Evolutionary conservation across 192 early-diverging fungal genomes (phyloP).

Genomic region (Pilobolus umbonatus): DNA sequence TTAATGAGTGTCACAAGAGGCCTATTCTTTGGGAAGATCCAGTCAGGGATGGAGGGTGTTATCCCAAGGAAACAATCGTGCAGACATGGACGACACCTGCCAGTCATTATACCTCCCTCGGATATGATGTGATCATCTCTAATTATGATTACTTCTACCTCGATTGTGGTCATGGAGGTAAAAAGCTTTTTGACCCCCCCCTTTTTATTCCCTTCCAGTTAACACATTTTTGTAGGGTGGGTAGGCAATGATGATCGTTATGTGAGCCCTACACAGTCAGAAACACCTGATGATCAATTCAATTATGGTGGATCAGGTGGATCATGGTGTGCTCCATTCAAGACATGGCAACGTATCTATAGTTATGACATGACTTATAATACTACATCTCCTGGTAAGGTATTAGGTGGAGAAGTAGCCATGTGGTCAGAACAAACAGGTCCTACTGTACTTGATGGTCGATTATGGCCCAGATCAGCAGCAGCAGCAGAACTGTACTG

Average conservation of each 20-base stretch:
- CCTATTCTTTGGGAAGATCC: constrained; percentile 80
- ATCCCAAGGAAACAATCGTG: constrained; percentile 53
- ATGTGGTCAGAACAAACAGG: constrained; percentile 72
- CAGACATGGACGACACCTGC: constrained; percentile 63
- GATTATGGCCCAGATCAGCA: constrained; percentile 66
- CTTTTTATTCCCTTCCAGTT: background rate
- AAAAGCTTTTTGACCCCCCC: background rate
- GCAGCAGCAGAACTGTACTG: constrained; percentile 66
- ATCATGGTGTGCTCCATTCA: constrained; percentile 76
- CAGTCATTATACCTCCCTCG: constrained; percentile 50
- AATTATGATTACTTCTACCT: constrained; percentile 63
- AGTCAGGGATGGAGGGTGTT: constrained; percentile 37
- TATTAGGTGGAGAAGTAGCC: constrained; percentile 66
- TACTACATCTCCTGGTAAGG: constrained; percentile 47
- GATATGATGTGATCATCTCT: constrained; percentile 61
- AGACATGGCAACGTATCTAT: constrained; percentile 72
- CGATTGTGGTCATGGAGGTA: constrained; percentile 66
- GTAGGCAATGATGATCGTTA: constrained; percentile 57
- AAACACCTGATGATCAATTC: constrained; percentile 21
- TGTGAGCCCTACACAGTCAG: constrained; percentile 29
- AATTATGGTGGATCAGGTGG: constrained; percentile 44
- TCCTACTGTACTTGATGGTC: constrained; percentile 47
- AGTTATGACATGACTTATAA: constrained; percentile 57
- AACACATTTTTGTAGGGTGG: constrained; percentile 36
- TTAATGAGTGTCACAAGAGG: constrained; percentile 26